Conservation (phyloP, 2,329 filamentous ascomycete species). For the Diplodia scrobiculata region DNA sequence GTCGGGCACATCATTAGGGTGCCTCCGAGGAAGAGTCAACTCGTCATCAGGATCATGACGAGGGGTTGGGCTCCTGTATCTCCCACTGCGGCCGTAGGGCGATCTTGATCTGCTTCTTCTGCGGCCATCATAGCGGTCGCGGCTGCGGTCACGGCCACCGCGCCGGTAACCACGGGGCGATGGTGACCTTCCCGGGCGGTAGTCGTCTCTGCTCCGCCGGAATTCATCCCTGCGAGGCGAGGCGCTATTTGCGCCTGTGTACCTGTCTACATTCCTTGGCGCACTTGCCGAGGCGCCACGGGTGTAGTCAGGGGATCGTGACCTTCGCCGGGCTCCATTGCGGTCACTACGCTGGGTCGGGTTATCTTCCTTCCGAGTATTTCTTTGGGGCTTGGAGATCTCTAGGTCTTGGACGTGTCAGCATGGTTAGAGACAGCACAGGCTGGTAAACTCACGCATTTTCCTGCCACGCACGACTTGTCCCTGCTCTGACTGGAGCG, state of each 20-base stretch:
- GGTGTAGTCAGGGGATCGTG: slow-evolving; percentile 64
- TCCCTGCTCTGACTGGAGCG: slow-evolving; percentile 77
- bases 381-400: slow-evolving; percentile 84
- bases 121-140: slow-evolving; percentile 56
- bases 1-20: slow-evolving; percentile 77
- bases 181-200: slow-evolving; percentile 52
- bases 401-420: slow-evolving; percentile 69
- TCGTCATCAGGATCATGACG: slow-evolving; percentile 58
- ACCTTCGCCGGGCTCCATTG: slow-evolving; percentile 54
- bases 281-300: slow-evolving; percentile 49
- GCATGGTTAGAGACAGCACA: slow-evolving; percentile 30
- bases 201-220: slow-evolving; percentile 67
- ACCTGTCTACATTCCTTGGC: slow-evolving; percentile 48
- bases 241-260: slow-evolving; percentile 39
- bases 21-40: slow-evolving; percentile 72
- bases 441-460: slow-evolving; percentile 71
- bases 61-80: slow-evolving; percentile 71
- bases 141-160: slow-evolving; percentile 42
- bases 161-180: slow-evolving; percentile 47
- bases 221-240: slow-evolving; percentile 49
- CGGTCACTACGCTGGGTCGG: slow-evolving; percentile 42
- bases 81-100: slow-evolving; percentile 64
- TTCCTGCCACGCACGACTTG: slow-evolving; percentile 82
- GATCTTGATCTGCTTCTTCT: slow-evolving; percentile 67
- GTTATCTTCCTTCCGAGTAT: slow-evolving; percentile 60